phyloP scores from a whole-genome alignment of 176 grass and related monocot species.

The Oryza coarctata region DNA sequence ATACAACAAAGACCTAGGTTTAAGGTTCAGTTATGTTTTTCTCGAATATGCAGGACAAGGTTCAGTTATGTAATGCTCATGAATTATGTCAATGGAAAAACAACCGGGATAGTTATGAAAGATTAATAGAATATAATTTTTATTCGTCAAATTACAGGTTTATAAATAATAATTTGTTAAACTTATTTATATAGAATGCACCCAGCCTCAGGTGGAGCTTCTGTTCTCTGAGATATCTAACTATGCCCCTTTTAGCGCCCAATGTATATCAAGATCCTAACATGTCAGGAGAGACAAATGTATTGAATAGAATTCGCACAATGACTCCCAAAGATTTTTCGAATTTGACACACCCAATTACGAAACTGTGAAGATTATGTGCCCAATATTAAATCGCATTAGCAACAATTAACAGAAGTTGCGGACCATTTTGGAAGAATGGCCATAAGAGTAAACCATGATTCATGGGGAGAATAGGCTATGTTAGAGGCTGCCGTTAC shows the following conservation, averaged over 20 bases:
- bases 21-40: background rate
- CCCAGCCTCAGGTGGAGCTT: background rate
- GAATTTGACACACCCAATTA: background rate
- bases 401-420: conserved; percentile 2
- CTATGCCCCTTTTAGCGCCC: background rate
- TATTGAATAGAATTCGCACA: background rate
- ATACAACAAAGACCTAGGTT: background rate
- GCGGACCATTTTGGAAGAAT: background rate
- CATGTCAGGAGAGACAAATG: conserved; percentile 4
- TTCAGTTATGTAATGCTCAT: background rate
- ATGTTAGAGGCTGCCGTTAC: background rate
- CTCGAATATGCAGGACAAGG: background rate
- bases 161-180: background rate
- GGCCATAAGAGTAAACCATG: background rate
- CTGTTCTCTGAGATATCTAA: background rate
- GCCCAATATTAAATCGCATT: background rate
- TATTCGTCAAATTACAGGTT: background rate
- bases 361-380: conserved; percentile 5
- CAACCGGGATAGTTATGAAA: background rate
- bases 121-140: background rate
- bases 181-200: conserved; percentile 9
- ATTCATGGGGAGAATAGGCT: conserved; percentile 19
- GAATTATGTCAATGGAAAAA: background rate
- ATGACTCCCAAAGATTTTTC: background rate
- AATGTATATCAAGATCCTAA: background rate